phyloP scores from a whole-genome alignment of 495 filamentous ascomycete genomes.

The Aspergillus asperescens region DNA sequence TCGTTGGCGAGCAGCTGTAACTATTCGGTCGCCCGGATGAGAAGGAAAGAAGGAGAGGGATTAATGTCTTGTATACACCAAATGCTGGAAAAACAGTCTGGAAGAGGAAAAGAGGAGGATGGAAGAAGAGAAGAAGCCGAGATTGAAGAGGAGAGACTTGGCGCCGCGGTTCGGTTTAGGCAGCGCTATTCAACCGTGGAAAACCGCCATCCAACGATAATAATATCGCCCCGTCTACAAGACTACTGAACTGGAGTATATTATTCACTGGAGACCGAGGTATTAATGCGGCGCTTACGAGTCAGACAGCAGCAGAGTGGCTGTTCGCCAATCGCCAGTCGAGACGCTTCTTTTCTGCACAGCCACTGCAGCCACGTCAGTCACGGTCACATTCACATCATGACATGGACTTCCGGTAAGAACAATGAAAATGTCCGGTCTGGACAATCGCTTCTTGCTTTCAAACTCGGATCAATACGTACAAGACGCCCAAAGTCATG shows the following conservation, averaged over 20 bases:
- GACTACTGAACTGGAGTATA: not conserved
- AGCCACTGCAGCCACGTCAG: conserved; percentile 1
- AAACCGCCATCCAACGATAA: not conserved
- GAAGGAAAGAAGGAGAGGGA: not conserved
- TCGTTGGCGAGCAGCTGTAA: no score
- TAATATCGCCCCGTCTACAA: not conserved
- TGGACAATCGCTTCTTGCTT: not conserved
- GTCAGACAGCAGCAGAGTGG: not conserved
- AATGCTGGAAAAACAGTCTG: not conserved
- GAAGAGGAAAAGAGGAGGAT: not conserved
- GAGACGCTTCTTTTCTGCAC: conserved; percentile 6
- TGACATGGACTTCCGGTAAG: no score
- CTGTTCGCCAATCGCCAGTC: not conserved
- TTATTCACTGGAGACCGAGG: no score
- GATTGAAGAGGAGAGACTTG: conserved; percentile 9
- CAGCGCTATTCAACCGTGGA: conserved; percentile 10
- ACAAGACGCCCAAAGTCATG: conserved; percentile 17
- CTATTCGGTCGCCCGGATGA: no score
- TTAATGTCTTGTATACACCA: not conserved
- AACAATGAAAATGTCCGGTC: no score
- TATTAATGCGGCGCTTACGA: conserved; percentile 1
- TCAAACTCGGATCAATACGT: conserved; percentile 20
- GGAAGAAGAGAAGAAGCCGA: conserved; percentile 5
- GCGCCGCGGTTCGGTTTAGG: conserved; percentile 14
- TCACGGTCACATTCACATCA: not conserved